Conservation (phyloP, 2,329 filamentous ascomycete genomes). For the Colletotrichum eleusines region DNA sequence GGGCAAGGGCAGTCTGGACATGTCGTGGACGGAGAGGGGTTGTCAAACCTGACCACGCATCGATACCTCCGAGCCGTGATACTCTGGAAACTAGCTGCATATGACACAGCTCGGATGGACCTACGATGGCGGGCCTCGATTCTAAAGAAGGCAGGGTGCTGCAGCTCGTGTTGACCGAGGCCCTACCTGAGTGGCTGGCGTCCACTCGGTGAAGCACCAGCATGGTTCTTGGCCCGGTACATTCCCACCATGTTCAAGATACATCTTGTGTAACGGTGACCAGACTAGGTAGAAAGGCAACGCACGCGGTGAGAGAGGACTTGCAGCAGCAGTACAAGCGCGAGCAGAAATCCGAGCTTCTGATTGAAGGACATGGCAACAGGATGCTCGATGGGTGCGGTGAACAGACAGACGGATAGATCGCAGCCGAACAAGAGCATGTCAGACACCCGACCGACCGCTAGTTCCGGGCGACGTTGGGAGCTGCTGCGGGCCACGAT, state of each 20-base stretch:
- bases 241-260: constrained; percentile 17
- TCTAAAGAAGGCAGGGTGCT: constrained; percentile 35
- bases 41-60: constrained; percentile 20
- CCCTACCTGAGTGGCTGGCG: constrained; percentile 30
- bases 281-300: neutral
- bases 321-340: constrained; percentile 7
- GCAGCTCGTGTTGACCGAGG: constrained; percentile 33
- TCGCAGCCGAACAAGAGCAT: neutral
- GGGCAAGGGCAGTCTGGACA: constrained; percentile 2
- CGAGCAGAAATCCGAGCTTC: neutral
- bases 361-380: constrained; percentile 1
- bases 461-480: neutral
- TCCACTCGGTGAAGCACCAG: constrained; percentile 36
- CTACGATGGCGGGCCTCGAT: constrained; percentile 28
- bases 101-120: constrained; percentile 12
- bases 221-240: constrained; percentile 26
- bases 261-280: constrained; percentile 25
- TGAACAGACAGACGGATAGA: neutral
- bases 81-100: constrained; percentile 31
- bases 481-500: constrained; percentile 1
- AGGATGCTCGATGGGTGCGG: neutral
- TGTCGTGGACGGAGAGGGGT: constrained; percentile 10
- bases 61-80: constrained; percentile 18
- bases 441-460: constrained; percentile 1
- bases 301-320: neutral